Percentiles rank a stretch among this genome's conserved stretches.
Conservation (phyloP, 352 stramenopile genomes). For the Globisporangium echinulatum region DNA sequence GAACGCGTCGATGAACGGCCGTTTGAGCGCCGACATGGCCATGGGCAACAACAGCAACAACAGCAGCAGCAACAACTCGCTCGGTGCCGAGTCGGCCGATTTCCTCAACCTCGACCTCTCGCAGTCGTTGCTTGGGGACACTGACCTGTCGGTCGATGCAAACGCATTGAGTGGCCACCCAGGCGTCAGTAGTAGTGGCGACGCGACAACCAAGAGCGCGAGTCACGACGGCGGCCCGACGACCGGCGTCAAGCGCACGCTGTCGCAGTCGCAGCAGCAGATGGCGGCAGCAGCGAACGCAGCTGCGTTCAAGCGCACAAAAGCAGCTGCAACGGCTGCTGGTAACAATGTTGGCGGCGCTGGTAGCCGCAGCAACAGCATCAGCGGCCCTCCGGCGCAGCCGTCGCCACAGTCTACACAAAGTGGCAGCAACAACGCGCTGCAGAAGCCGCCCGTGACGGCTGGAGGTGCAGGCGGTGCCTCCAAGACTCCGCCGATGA, state of each 20-base stretch:
- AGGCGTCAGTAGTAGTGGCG: slow-evolving; percentile 6
- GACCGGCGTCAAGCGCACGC: slow-evolving; percentile 55
- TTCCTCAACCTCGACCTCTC: slow-evolving; percentile 81
- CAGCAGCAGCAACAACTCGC: too few species aligned
- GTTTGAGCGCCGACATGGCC: slow-evolving; percentile 50
- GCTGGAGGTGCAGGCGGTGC: slow-evolving; percentile 41
- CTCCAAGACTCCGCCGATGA: slow-evolving; percentile 83
- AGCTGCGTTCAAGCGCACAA: slow-evolving; percentile 78
- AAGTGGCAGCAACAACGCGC: slow-evolving; percentile 16
- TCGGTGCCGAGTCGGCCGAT: slow-evolving; percentile 45
- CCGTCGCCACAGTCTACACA: slow-evolving; percentile 46
- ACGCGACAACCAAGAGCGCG: slow-evolving; percentile 1
- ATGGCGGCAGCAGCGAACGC: slow-evolving; percentile 77
- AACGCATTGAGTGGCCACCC: slow-evolving; percentile 23
- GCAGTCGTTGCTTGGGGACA: slow-evolving; percentile 52
- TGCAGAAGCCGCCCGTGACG: slow-evolving; percentile 62
- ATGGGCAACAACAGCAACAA: slow-evolving; percentile 20
- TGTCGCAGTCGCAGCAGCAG: slow-evolving; percentile 77
- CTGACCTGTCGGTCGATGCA: slow-evolving; percentile 47
- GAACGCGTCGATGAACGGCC: slow-evolving; percentile 29
- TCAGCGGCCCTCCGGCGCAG: slow-evolving; percentile 16
- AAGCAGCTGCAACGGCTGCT: slow-evolving; percentile 36
- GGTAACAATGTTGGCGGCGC: slow-evolving; percentile 13
- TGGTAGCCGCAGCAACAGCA: neutral
- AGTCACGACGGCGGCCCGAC: slow-evolving; percentile 10